Evolutionary conservation across 2,329 filamentous ascomycete species (phyloP), one percentile per base, ranked within the genome.

Genomic region (Aspergillus sp.): DNA sequence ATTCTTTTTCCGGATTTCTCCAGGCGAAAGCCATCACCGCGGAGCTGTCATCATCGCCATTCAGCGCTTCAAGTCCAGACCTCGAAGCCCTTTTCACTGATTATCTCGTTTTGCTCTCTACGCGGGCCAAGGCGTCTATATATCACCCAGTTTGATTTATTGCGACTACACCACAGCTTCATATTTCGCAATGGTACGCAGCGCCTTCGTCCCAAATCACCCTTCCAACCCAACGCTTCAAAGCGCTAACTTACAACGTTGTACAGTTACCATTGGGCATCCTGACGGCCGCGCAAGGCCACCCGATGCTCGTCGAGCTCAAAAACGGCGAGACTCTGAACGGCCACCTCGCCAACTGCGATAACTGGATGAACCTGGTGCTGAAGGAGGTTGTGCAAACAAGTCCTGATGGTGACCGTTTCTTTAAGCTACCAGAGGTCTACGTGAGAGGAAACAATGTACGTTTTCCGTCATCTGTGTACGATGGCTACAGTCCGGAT

Each of bases 301-400:
- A 96, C 68, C 91, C 93, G 3, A 97, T 96, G 86, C 85, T 95
- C 49, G 90, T 96, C 57, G 90, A 96, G 76, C 85, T 96, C 57
- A 96, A 96, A 78, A 95, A 91, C 65, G 90, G 90, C 74, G 90
- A 98, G 73, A 97, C 93, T 0, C 81, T 98, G 52, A 98, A 97
- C 73, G 93, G 93, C 54, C 90, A 96, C 65, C 78, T 98, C 50
- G 86, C 96, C 69, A 89, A 86, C 70, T 98, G 91, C 82, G 93
- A 98, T 70, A 98, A 91, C 43, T 98, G 93, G 90, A 98, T 98
- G 93, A 98, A 98, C 74, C 76, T 98, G 60, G 97, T 91, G 2
- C 74, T 98, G 57, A 95, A 93, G 71, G 93, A 97, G 70, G 94
- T 98, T 19, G 88, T 97, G 32, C 91, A 97, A 72, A 97, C 93